Base-by-base conservation (phyloP, 208 protist genomes). In the Trypanosoma lewisi region DNA sequence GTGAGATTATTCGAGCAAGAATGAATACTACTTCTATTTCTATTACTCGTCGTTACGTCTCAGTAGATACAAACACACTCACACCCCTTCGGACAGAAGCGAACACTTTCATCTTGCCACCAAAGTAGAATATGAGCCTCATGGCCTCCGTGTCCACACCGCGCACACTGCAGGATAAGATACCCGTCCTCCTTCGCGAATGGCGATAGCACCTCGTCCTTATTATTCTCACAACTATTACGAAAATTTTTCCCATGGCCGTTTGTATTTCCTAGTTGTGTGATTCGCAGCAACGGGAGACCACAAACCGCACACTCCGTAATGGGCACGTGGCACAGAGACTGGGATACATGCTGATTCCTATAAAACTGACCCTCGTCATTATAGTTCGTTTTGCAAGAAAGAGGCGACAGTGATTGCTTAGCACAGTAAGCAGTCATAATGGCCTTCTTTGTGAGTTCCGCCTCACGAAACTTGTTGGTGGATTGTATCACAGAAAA, bases 71-170 rank as follows among this genome's bases (percentile, higher is more conserved):
- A 92, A 25, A 67, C 36, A 68, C 86, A 93, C 36, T 76, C 77
- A 57, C 86, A 93, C 6, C 86, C 86, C 53, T 78, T 84, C 0
- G 87, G 87, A 56, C 87, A 93, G 54, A 74, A 79, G 31, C 50
- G 55, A 51, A 90, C 81, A 19, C 49, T 80, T 16, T 70, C 54
- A 41, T 84, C 70, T n/a, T 69, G 57, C 83, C 87, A 93, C 87
- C 87, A 91, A 41, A 58, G 79, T 52, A 70, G 66, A 34, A 93
- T 81, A 57, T 93, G 87, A 41, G 80, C 76, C 27, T 86, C 77
- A 33, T 93, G 87, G 0, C 87, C 87, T 27, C 87, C 87, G 58
- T 93, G 87, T 1, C 87, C 87, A 61, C 87, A 93, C 30, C 68
- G 74, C 14, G 73, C 61, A 55, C 87, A 93, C 57, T 87, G 83